Base-by-base conservation (phyloP, 768 basidiomycete genomes). In the Suillus subluteus region DNA sequence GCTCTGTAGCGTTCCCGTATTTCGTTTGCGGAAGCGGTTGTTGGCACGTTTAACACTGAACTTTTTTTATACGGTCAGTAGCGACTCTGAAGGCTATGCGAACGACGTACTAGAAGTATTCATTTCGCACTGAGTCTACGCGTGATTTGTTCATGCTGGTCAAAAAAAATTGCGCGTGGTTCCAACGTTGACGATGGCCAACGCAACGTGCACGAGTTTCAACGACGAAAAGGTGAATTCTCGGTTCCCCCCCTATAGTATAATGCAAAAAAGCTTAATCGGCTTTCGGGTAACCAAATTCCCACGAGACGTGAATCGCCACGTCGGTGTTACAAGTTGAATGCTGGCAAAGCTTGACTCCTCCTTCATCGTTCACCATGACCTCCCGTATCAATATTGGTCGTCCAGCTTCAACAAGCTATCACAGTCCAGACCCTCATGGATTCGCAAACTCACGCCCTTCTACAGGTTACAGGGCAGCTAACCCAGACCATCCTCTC, bases 331-430 rank as follows among this genome's bases (percentile, higher is more conserved):
- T 41, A 13, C n/a, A 41, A 59, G 58, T 61, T 59, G 23, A 32
- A n/a, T 13, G n/a, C n/a, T 50, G 35, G 23, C 26, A 35, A 56
- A 37, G 7, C 32, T 56, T 8, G n/a, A 23, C 11, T 63, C 46
- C 58, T 40, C 65, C 70, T 55, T 48, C 48, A 15, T 62, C n/a
- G 35, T 63, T 52, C 73, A 68, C 58, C 75, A 94, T 94, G 91
- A 85, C 91, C 73, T 91, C 91, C 72, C 89, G 92, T 78, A 94
- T 94, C 77, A 91, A 80, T 79, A 91, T 94, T 68, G 88, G 86
- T 69, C 92, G 92, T 72, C 92, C 92, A 41, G 84, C 85, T 73
- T 70, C 84, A 38, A 76, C 83, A 71, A 82, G 79, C 65, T 92
- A 84, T 80, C 88, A 82, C 66, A 76, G 85, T 16, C 9, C 26